Base-by-base conservation (phyloP, 164 flowering plant species). In the Amborella trichopoda region DNA sequence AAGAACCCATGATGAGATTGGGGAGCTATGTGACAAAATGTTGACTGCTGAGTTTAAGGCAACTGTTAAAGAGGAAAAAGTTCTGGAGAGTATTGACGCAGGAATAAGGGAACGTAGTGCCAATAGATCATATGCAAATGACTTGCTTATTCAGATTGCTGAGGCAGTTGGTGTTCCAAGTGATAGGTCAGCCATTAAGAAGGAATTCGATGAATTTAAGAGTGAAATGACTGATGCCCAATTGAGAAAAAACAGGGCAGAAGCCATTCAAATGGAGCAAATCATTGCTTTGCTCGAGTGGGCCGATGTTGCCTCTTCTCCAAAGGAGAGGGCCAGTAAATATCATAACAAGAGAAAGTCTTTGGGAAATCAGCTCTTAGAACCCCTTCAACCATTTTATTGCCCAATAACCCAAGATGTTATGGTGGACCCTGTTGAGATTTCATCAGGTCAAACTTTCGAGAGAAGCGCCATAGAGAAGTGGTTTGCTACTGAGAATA, bases 191-290 rank as follows among this genome's bases (percentile, higher is more conserved):
- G 54, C 54, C 4, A 25, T 79, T 56, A 75, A 61, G 60, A 77
- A 62, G 57, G 86, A 77, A 53, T 47, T 77, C 21, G 84, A 79
- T 37, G 83, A 72, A 21, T 82, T 82, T 48, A 82, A 70, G 61
- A 65, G 52, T 23, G 91, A 82, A 57, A 70, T 77, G 49, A 80
- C 73, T 49, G 77, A 69, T 40, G 63, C 66, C 9, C 56, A 56
- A 32, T 41, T 71, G 50, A 71, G 66, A 55, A 82, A 82, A 57
- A 70, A 79, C 60, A 57, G 55, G 54, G 83, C 83, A 12, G 91
- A 82, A 53, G 80, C 81, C 22, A 73, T 79, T 37, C 91, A 79
- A 55, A 79, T 82, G 86, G 83, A 77, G 16, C 91, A 82, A 65
- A 82, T 82, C 17, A 82, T 76, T 58, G 78, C 81, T 34, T 65